Base-by-base conservation (phyloP, 2,329 filamentous ascomycete species). In the Trichophyton schoenleinii region DNA sequence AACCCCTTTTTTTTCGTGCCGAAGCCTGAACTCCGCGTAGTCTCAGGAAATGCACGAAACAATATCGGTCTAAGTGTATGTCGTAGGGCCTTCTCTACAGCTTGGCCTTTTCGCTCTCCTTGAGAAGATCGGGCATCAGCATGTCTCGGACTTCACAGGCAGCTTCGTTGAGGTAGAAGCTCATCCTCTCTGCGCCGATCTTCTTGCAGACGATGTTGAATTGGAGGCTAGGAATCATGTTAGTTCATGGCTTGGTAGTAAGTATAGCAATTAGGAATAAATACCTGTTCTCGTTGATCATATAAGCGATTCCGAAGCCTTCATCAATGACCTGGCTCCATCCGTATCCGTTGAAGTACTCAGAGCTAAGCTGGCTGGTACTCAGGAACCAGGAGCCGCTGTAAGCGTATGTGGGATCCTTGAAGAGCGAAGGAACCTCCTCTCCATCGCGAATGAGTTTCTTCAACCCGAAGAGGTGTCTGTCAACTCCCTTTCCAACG, bases 271-370 rank as follows among this genome's bases (percentile, higher is more conserved):
- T 15, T 6, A 3, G 31, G 11, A 11, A 46, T 49, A 36, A 38
- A 41, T 72, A 89, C 87, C 85, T 91, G 76, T 96, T 95, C 81
- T 97, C 92, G 73, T 99, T 99, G 74, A 99, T 97, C 94, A 99
- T 99, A 74, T 99, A 99, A 44, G 94, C 94, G 71, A 99, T 95
- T 66, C 94, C 94, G 77, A 94, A 99, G 34, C 94, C 94, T 63
- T 87, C 89, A 70, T 97, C 91, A 61, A 97, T 88, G 59, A 99
- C 94, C 79, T 99, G 92, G 72, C 88, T 94, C 94, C 94, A 99
- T 53, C 94, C 94, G 75, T 99, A 99, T 25, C 95, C 94, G 73
- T 99, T 99, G 78, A 97, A 99, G 80, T 89, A 96, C 79, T 99
- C 95, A 38, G 87, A 91, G 76, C 88, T 94, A 73, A 99, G 79